Base-by-base conservation (phyloP, 148 eudicot species). In the Gaultheria prostrata region DNA sequence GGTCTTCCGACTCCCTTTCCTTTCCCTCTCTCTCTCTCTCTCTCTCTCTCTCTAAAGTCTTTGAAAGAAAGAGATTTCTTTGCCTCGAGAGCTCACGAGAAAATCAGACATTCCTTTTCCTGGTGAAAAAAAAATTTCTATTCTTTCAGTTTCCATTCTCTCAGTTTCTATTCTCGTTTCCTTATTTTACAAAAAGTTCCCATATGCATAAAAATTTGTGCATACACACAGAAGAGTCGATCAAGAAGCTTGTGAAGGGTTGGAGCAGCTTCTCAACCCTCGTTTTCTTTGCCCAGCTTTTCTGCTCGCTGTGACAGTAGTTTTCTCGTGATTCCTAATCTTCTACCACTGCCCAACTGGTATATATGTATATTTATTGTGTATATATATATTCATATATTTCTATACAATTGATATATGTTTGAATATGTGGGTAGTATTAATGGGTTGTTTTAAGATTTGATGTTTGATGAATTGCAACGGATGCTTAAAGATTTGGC, bases 281-380 rank as follows among this genome's bases (percentile, higher is more conserved):
- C 78, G 78, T 71, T 81, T 81, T 81, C 43, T 67, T 28, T 81
- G 45, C 76, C 71, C 28, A 69, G 56, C 24, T 81, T 81, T 70
- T 50, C 9, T 43, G 50, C 77, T 72, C 8, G 13, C 65, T 13
- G 1, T 50, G 32, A 26, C 33, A 49, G 45, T 69, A 49, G n/a
- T 81, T 81, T 79, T 81, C 75, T 50, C 30, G 83, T 69, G 83
- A 81, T 50, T 48, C 75, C 54, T 32, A 3, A 14, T 12, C 70
- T 80, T 80, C 21, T 24, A 63, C 26, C 8, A 2, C 14, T 26
- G 57, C 75, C 57, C 56, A 1, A 28, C 57, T 14, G 71, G 82
- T 69, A 39, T 39, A 39, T 45, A 1, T 26, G 3, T 53, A n/a
- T 10, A 10, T 26, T 9, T 8, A 20, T 4, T 1, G n/a, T 21